Base-by-base conservation (phyloP, 2,329 filamentous ascomycete species). In the Ceratocystis cacaofunesta region DNA sequence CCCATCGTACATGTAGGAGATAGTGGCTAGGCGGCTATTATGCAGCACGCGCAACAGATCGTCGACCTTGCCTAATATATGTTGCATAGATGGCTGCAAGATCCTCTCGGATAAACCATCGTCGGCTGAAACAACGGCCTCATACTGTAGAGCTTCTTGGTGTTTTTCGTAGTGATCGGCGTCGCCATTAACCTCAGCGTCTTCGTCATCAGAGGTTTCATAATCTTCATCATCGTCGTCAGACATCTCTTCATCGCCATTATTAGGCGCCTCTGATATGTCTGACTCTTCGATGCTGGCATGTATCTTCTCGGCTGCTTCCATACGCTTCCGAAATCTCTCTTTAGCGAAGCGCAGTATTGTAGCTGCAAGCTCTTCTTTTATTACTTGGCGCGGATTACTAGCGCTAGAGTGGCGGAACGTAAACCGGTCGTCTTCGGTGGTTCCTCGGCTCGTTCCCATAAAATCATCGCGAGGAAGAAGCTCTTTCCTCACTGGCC, bases 11-110 rank as follows among this genome's bases (percentile, higher is more conserved):
- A 48, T 22, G 50, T 62, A 46, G 8, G 63, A 41, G 12, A 65
- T 46, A 2, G 71, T 71, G n/a, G 71, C 70, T 55, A 82, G 76
- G 46, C 86, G 82, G 0, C 83, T 79, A 67, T 85, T 83, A 71
- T 92, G 89, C 15, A 97, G 78, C 2, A 85, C 82, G 36, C 79
- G 77, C 5, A 96, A 80, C 0, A 92, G 79, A 4, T 78, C 74
- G 70, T 96, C 90, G 1, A 96, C 72, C 44, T 84, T 82, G 1
- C 79, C 75, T 7, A 96, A 78, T 17, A 92, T 81, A 69, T 89
- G 86, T n/a, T 85, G 80, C 10, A 88, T 80, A 0, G 83, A 80
- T 0, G 90, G 89, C 0, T 80, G 80, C 17, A 96, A 76, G 4
- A 95, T 77, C 1, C 75, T 72, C 67, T 80, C 77, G 0, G 89